Percentiles rank a stretch among this genome's conserved stretches.
Conservation (phyloP, 768 basidiomycete genomes). For the Podaxis rugospora region DNA sequence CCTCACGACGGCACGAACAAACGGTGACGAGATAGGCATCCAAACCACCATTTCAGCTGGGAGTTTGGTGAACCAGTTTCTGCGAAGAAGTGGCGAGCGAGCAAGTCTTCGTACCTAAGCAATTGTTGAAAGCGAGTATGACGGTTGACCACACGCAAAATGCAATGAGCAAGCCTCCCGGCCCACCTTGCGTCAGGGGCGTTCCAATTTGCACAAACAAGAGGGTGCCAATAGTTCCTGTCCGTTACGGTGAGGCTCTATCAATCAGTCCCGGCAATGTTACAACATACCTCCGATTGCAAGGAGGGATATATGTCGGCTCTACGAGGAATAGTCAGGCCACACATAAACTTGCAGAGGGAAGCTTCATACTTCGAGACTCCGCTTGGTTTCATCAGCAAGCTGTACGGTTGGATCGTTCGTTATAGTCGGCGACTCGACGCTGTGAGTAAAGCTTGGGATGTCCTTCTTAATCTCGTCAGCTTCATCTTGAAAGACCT, state of each 20-base stretch:
- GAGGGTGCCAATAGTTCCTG: conserved; percentile 70
- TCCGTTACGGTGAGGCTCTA: background rate
- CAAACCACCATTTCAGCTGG: conserved; percentile 77
- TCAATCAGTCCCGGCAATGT: background rate
- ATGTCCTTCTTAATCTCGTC: background rate
- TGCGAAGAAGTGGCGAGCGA: background rate
- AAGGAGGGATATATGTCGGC: conserved; percentile 48
- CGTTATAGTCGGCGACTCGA: background rate
- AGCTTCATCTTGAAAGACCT: background rate
- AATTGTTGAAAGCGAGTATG: conserved; percentile 44
- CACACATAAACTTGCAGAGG: too few species aligned
- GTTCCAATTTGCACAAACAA: conserved; percentile 69
- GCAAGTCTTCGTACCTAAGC: conserved; percentile 27
- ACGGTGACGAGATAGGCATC: conserved; percentile 75
- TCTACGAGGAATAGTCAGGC: conserved; percentile 20
- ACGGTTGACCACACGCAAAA: conserved; percentile 45
- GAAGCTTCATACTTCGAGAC: background rate
- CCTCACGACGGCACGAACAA: conserved; percentile 33
- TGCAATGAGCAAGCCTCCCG: conserved; percentile 45
- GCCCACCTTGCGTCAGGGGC: conserved; percentile 56
- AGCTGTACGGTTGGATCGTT: background rate
- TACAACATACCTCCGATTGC: conserved; percentile 39
- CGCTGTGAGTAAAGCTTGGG: background rate
- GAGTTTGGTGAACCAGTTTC: background rate
- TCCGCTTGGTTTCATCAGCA: background rate